These are phyloP conservation scores for Ophiostoma tasmaniense DNA, from an alignment of 2,329 filamentous ascomycete species.

Conservation along the genomic window DNA sequence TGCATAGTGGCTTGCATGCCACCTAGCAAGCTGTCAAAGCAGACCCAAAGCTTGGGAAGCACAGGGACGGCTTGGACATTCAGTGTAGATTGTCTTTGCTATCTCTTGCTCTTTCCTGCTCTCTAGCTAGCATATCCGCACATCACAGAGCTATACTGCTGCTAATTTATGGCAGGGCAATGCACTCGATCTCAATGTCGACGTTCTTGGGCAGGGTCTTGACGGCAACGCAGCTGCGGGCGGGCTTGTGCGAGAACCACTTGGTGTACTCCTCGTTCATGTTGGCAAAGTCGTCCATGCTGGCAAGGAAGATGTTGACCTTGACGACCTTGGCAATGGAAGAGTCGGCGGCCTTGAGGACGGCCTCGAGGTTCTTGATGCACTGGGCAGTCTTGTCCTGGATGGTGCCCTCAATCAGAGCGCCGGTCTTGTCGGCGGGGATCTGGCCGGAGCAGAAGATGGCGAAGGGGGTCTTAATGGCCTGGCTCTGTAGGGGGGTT, in stretches of 20 bases:
- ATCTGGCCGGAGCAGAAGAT: conserved; percentile 65
- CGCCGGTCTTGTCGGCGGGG: conserved; percentile 52
- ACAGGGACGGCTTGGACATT: too few species aligned
- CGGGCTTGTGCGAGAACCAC: conserved; percentile 75
- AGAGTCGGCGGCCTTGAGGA: conserved; percentile 74
- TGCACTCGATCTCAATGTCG: conserved; percentile 83
- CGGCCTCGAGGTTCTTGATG: conserved; percentile 72
- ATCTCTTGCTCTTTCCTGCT: too few species aligned
- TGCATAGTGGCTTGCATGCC: neutral
- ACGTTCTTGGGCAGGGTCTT: conserved; percentile 81
- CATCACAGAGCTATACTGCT: neutral
- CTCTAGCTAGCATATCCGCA: neutral
- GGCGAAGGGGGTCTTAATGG: conserved; percentile 55
- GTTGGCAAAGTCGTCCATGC: conserved; percentile 81
- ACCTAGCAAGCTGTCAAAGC: neutral
- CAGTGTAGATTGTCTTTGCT: too few species aligned
- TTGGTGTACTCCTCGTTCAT: conserved; percentile 84
- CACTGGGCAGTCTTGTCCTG: conserved; percentile 54
- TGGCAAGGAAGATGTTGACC: conserved; percentile 81
- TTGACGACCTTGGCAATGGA: conserved; percentile 76
- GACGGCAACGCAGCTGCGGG: conserved; percentile 83
- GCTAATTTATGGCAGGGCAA: conserved; percentile 51
- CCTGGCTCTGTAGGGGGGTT: conserved; percentile 37
- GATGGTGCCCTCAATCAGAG: conserved; percentile 50
- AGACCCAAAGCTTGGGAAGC: neutral